Percentiles rank a stretch among this genome's conserved stretches.
Conservation (phyloP, 140 eudicot species). For the Ambrosia hybrid region DNA sequence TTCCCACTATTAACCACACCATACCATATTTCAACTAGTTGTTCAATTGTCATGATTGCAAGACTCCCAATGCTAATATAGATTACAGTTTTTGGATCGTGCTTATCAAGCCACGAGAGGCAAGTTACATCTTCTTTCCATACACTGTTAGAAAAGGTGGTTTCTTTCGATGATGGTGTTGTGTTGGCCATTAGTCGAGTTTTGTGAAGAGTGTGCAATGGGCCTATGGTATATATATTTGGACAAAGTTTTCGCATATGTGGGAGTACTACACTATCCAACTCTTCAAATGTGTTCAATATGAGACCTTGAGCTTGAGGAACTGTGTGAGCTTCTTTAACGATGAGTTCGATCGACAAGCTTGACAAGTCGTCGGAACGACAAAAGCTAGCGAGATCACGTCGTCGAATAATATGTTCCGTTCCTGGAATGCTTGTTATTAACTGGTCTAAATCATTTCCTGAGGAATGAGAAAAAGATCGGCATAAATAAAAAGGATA, state of each 20-base stretch:
- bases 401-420: too few species aligned
- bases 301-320: constrained; percentile 58
- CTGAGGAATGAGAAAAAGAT: too few species aligned
- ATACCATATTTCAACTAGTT: constrained; percentile 48
- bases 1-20: constrained; percentile 49
- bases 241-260: constrained; percentile 50
- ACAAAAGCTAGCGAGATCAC: too few species aligned
- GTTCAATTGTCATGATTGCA: constrained; percentile 33
- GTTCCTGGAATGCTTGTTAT: too few species aligned
- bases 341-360: constrained; percentile 14
- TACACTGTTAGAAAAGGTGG: constrained; percentile 38
- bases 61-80: constrained; percentile 60
- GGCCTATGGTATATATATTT: constrained; percentile 35
- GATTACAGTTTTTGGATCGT: constrained; percentile 44
- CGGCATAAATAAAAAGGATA: too few species aligned
- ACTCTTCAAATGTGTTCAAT: constrained; percentile 43
- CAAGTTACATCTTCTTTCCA: constrained; percentile 50
- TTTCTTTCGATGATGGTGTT: neutral
- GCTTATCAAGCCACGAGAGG: constrained; percentile 50
- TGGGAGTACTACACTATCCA: constrained; percentile 29
- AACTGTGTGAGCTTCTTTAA: constrained; percentile 28
- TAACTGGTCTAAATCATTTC: too few species aligned
- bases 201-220: constrained; percentile 27
- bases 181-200: constrained; percentile 16
- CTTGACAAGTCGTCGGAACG: too few species aligned